These are phyloP conservation scores for Salix arbutifolia DNA, from an alignment of 345 rosid genomes.

Conservation along the genomic window DNA sequence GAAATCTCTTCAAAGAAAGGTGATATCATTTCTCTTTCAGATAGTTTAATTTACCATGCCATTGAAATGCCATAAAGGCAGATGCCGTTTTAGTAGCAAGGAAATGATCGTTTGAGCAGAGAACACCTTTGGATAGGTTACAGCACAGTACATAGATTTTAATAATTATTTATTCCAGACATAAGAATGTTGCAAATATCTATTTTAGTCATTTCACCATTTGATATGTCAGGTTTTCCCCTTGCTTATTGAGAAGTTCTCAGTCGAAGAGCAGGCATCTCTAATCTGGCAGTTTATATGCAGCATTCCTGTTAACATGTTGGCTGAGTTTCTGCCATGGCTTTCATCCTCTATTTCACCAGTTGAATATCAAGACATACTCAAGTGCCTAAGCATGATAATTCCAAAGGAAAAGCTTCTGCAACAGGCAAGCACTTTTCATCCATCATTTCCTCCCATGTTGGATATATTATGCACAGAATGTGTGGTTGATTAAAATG, in stretches of 20 bases:
- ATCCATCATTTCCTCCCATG: not conserved
- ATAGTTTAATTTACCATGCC: not conserved
- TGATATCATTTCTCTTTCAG: not conserved
- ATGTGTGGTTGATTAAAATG: not conserved
- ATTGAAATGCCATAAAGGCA: not conserved
- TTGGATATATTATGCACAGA: slow-evolving; percentile 5
- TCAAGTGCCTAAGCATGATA: slow-evolving; percentile 44
- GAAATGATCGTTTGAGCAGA: not conserved
- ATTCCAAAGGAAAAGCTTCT: slow-evolving; percentile 64
- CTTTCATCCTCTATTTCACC: slow-evolving; percentile 51
- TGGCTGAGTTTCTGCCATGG: slow-evolving; percentile 65
- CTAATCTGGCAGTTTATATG: slow-evolving; percentile 67
- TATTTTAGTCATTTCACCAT: slow-evolving; percentile 7
- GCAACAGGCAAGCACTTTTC: slow-evolving; percentile 43
- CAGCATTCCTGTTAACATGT: slow-evolving; percentile 63
- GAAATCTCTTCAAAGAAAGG: not conserved
- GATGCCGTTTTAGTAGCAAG: not conserved
- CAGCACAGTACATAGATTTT: not conserved
- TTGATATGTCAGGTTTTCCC: slow-evolving; percentile 51
- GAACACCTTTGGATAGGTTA: not conserved
- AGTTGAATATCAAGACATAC: slow-evolving; percentile 47
- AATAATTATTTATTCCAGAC: too few relatives aligned
- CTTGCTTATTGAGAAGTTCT: slow-evolving; percentile 55
- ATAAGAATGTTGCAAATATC: not conserved
- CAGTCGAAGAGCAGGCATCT: slow-evolving; percentile 60